These are phyloP conservation scores for Boletellus ananiceps DNA, from an alignment of 768 basidiomycete genomes.

Conservation along the genomic window DNA sequence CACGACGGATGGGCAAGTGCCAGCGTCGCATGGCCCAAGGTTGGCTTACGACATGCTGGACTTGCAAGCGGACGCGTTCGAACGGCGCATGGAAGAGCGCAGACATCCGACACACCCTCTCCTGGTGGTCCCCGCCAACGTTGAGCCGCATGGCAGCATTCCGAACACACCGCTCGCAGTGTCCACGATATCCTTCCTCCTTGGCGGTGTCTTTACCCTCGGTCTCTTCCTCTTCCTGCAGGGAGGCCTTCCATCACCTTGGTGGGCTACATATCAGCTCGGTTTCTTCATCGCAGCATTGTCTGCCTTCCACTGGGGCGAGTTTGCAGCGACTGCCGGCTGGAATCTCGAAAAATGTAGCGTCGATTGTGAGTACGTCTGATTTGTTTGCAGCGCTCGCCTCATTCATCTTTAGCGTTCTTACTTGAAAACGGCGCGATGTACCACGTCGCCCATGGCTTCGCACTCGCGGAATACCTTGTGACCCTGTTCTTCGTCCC, in stretches of 20 bases:
- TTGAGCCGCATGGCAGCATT: slow-evolving; percentile 47
- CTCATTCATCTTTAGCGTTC: slow-evolving; percentile 57
- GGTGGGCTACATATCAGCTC: slow-evolving; percentile 72
- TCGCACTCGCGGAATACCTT: slow-evolving; percentile 79
- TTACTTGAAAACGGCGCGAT: slow-evolving; percentile 82
- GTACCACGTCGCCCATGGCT: slow-evolving; percentile 81
- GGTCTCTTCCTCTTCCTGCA: slow-evolving; percentile 48
- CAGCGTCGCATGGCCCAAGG: slow-evolving; percentile 19
- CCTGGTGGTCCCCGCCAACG: slow-evolving; percentile 48
- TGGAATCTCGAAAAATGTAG: slow-evolving; percentile 93
- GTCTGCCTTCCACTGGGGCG: slow-evolving; percentile 88
- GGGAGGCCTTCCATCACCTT: slow-evolving; percentile 42
- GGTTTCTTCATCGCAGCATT: slow-evolving; percentile 82
- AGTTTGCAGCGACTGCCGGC: slow-evolving; percentile 92
- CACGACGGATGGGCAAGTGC: background rate
- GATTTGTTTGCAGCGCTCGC: background rate
- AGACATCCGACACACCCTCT: slow-evolving; percentile 38
- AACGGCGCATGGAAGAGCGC: slow-evolving; percentile 43
- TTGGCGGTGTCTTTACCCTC: slow-evolving; percentile 67
- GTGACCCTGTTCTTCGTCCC: slow-evolving; percentile 65
- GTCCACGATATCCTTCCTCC: slow-evolving; percentile 75
- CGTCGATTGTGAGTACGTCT: slow-evolving; percentile 73
- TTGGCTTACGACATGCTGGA: slow-evolving; percentile 26
- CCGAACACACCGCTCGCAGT: slow-evolving; percentile 88
- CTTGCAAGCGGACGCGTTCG: slow-evolving; percentile 32